Base-by-base conservation (phyloP, 805 yeast genomes). In the Yamadazyma phyllophila region DNA sequence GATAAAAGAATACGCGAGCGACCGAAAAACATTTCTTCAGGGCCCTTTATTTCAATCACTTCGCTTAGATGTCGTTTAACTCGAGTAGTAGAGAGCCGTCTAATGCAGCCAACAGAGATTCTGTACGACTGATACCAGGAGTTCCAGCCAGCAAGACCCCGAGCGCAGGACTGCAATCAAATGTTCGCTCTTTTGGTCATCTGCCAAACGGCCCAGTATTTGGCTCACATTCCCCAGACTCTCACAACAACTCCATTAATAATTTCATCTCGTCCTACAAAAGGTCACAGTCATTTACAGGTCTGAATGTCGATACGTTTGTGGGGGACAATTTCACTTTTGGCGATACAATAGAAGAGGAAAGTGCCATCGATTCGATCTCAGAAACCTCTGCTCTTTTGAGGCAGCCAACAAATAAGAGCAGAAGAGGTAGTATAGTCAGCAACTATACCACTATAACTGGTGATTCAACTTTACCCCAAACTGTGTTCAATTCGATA, bases 401-500 rank as follows among this genome's bases (percentile, higher is more conserved):
- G 24, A 24, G 42, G 36, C 13, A 8, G 2, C 39, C 39, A 35
- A 13, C 36, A 13, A 26, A 2, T 31, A 45, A 30, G 34, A 60
- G 44, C 16, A 26, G 53, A 17, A 39, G 51, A 29, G 44, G 46
- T 9, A 48, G 50, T 40, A 44, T 47, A 10, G 36, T 45, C 9
- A 44, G 51, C 15, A 27, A 53, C 26, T 38, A 43, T 15, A 36
- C 48, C 3, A 41, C 52, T 12, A 50, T 48, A 7, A 54, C 47
- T 9, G 63, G 62, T 2, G 49, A 48, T 52, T 78, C 84, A 7
- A 87, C 94, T 0, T 81, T 81, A 0, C 80, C 85, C 1, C 88
- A 83, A 57, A 83, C 89, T 0, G 66, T 81, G 13, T 81, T 83
- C 67, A 83, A 83, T 58, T 76, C 85, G 11, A 77, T 86, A 40